These are phyloP conservation scores for Axilococcus clingmanii DNA, from an alignment of 139 green algal species.

Conservation along the genomic window DNA sequence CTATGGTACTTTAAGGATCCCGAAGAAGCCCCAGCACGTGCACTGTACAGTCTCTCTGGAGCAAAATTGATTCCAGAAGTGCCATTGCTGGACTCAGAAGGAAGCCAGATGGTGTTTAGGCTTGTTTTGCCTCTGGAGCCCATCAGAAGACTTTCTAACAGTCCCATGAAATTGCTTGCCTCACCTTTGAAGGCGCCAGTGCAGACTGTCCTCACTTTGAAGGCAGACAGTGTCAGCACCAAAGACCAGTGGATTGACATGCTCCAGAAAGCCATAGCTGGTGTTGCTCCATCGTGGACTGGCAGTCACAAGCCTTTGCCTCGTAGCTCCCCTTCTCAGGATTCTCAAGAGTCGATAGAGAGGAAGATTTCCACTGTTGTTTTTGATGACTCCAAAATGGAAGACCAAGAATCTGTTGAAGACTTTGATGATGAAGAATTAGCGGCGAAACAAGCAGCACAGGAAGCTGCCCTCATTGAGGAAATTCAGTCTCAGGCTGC, in stretches of 20 bases:
- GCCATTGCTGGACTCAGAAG: constrained; percentile 3
- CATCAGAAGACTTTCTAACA: neutral
- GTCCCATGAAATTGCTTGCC: neutral
- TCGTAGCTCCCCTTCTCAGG: neutral
- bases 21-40: constrained; percentile 7
- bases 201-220: neutral
- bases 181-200: neutral
- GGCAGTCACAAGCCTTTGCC: neutral
- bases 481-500: constrained; percentile 3
- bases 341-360: neutral
- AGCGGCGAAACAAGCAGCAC: neutral
- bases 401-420: neutral
- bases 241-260: constrained; percentile 14
- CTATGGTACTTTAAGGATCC: constrained; percentile 11
- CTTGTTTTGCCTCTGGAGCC: neutral
- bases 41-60: neutral
- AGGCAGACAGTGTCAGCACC: neutral
- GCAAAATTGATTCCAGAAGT: neutral
- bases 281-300: neutral
- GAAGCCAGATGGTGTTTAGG: neutral
- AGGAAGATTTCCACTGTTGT: constrained; percentile 9
- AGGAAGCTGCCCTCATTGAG: constrained; percentile 1
- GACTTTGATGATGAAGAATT: neutral
- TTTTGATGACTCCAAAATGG: neutral
- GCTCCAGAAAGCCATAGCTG: constrained; percentile 1